Conservation (phyloP, 345 rosid genomes). For the Clausena lansium region DNA sequence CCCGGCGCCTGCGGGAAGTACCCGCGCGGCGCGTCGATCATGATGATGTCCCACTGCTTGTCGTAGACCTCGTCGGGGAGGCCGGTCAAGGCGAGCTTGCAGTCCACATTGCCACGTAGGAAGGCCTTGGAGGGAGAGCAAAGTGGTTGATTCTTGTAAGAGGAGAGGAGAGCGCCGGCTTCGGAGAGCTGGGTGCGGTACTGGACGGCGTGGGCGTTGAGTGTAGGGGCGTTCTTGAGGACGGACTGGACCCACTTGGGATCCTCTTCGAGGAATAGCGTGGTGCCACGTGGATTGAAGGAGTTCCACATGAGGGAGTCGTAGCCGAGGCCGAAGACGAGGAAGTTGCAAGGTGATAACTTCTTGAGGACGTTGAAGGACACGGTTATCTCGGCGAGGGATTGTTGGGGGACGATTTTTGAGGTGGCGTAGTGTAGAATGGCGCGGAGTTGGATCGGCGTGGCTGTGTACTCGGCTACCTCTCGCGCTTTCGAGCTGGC, state of each 20-base stretch:
- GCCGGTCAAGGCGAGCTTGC: constrained; percentile 58
- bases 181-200: constrained; percentile 66
- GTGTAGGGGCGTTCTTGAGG: constrained; percentile 39
- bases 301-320: constrained; percentile 83
- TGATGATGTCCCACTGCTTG: constrained; percentile 79
- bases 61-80: constrained; percentile 82
- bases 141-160: constrained; percentile 38
- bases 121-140: constrained; percentile 53
- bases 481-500: constrained; percentile 25
- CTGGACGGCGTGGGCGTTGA: constrained; percentile 58
- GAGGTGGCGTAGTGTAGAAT: constrained; percentile 77
- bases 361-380: constrained; percentile 51
- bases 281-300: constrained; percentile 64
- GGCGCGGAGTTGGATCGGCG: constrained; percentile 60
- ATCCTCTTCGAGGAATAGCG: constrained; percentile 75
- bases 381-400: constrained; percentile 47
- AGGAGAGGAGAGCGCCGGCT: constrained; percentile 38
- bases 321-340: constrained; percentile 69
- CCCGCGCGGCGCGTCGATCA: constrained; percentile 85
- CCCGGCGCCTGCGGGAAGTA: constrained; percentile 67
- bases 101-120: constrained; percentile 52
- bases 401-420: constrained; percentile 53
- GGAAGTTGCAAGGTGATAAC: constrained; percentile 59
- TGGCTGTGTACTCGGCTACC: constrained; percentile 32
- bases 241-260: constrained; percentile 59